Conservation (phyloP, 257 asterid genomes). For the Nicotiana benthamiana region DNA sequence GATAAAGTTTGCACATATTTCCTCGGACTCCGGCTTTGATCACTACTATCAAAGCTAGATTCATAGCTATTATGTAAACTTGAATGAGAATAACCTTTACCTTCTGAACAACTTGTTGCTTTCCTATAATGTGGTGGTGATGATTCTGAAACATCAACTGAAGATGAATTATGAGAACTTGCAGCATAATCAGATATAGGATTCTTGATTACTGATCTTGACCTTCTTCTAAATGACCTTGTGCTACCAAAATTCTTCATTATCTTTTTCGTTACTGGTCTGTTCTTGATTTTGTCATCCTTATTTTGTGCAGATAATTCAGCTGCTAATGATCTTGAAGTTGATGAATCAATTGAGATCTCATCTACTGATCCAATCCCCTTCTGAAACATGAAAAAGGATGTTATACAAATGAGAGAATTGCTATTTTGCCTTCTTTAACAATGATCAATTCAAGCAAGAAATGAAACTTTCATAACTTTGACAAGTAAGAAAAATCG, state of each 20-base stretch:
- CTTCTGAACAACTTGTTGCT: conserved; percentile 33
- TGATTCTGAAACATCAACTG: conserved; percentile 19
- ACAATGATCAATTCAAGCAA: not conserved
- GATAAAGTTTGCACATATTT: conserved; percentile 17
- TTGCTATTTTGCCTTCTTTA: not conserved
- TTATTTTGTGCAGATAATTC: not conserved
- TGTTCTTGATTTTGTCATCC: conserved; percentile 2
- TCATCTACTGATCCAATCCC: not conserved
- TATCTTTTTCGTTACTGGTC: not conserved
- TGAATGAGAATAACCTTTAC: conserved; percentile 22
- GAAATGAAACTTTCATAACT: not conserved
- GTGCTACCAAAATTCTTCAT: conserved; percentile 20
- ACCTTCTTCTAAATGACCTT: conserved; percentile 39
- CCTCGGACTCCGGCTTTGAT: conserved; percentile 14
- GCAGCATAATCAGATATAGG: conserved; percentile 24
- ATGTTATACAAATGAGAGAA: not conserved
- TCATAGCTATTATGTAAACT: conserved; percentile 25
- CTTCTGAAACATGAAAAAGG: not conserved
- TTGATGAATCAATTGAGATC: not conserved
- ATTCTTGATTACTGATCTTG: conserved; percentile 15
- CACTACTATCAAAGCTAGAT: conserved; percentile 32
- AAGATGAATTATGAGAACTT: not conserved
- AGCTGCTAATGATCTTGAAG: not conserved
- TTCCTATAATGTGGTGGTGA: conserved; percentile 37
- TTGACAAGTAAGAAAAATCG: not conserved